A percentile compares a stretch with the other conserved stretches of the same genome.
Conservation (phyloP, 768 basidiomycete genomes). For the Rhodosporidiobolus sp. region DNA sequence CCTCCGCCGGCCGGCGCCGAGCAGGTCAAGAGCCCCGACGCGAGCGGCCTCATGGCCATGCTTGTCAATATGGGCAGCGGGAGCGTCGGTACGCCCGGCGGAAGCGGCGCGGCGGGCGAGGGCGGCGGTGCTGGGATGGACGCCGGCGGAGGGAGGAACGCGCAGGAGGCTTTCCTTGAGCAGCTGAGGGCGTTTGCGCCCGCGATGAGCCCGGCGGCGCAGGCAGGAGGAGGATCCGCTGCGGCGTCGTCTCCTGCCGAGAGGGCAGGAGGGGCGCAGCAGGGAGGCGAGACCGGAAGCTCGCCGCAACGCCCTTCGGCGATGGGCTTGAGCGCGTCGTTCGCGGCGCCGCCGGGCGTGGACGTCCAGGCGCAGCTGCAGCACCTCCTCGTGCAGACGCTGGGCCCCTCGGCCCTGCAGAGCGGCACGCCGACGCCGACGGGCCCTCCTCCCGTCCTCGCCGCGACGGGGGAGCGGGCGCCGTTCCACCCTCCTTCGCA, state of each 20-base stretch:
- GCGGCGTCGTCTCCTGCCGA: no score
- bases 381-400: neutral
- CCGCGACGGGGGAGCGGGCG: neutral
- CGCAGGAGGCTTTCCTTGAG: conserved; percentile 1
- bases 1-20: neutral
- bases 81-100: neutral
- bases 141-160: neutral
- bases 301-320: no score
- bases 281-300: no score
- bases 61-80: neutral
- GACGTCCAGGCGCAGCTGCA: conserved; percentile 5
- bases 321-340: neutral
- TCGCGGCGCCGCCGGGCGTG: neutral
- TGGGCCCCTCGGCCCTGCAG: neutral
- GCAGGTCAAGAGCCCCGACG: neutral
- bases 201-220: no score
- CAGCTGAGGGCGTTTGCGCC: neutral
- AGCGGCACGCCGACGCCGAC: conserved; percentile 4
- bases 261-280: no score
- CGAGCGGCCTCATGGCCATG: neutral
- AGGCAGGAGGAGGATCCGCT: no score
- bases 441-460: neutral
- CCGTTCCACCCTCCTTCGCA: neutral
- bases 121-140: neutral
- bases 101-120: neutral